These are phyloP conservation scores for Phytophthora citricola DNA, from an alignment of 352 stramenopile species.

Conservation along the genomic window DNA sequence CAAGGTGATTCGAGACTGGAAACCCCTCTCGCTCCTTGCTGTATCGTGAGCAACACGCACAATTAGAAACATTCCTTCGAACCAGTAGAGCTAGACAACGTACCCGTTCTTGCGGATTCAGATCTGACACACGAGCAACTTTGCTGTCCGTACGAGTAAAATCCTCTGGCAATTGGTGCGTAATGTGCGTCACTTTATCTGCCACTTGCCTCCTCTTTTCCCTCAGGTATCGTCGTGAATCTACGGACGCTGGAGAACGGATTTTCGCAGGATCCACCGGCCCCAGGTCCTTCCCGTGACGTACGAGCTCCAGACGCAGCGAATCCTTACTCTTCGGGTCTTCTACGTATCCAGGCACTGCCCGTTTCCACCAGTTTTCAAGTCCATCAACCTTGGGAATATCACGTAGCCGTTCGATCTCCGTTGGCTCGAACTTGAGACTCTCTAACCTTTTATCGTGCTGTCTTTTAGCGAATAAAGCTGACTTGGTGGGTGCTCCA, in stretches of 20 bases:
- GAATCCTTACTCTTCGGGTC: conserved; percentile 53
- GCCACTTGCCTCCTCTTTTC: conserved; percentile 48
- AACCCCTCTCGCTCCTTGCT: conserved; percentile 11
- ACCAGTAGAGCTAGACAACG: conserved; percentile 2
- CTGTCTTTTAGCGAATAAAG: conserved; percentile 41
- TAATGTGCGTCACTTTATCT: conserved; percentile 54
- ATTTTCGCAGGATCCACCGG: conserved; percentile 59
- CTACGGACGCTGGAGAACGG: conserved; percentile 40
- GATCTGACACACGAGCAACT: conserved; percentile 33
- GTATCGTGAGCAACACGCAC: background rate
- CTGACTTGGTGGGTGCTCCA: conserved; percentile 46
- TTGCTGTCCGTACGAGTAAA: conserved; percentile 36
- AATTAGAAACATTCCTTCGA: conserved; percentile 1
- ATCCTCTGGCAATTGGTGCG: conserved; percentile 37
- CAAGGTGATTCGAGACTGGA: conserved; percentile 19
- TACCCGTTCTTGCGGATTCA: conserved; percentile 56
- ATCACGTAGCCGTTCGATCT: conserved; percentile 57
- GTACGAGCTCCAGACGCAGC: conserved; percentile 51
- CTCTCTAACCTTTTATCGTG: conserved; percentile 41
- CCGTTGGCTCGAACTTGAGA: conserved; percentile 60
- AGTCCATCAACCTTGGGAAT: conserved; percentile 58
- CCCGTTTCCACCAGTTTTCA: conserved; percentile 62
- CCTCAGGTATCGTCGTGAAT: conserved; percentile 39
- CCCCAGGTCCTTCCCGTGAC: conserved; percentile 36
- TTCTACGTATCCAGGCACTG: conserved; percentile 59